Evolutionary conservation across 1,284 basidiomycete species (phyloP), one percentile per base, ranked within the genome.

Genomic region (Heterobasidion irregulare): DNA sequence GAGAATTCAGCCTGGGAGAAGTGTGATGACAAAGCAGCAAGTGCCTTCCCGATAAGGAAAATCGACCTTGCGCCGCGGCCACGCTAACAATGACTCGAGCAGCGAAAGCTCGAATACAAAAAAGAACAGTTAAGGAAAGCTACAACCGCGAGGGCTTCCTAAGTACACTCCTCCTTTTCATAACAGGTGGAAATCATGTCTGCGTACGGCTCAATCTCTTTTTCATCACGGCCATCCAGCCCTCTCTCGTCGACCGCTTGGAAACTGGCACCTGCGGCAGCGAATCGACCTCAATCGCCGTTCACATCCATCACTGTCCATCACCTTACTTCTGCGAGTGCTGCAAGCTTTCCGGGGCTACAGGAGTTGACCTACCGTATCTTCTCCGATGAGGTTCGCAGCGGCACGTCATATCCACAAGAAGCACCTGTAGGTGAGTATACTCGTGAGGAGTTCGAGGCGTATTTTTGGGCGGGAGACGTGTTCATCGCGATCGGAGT

Each of bases 391-490:
- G 90, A 89, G 64, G 74, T 96, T 10, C 83, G 83, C 51, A 77
- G 81, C 63, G 93, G 94, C 0, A 68, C 75, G 61, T 92, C 92
- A 5, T 95, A 95, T 68, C 92, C 93, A 0, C 92, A 94, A 66
- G 88, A 92, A 62, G 62, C 66, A 49, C 56, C 63, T 10, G 67
- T 66, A 10, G 70, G 73, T 67, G 75, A 65, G 46, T 79, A 74
- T 70, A 79, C 72, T 53, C 73, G 76, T 10, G 71, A 77, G 12
- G 72, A 74, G 4, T 94, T 92, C 68, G 77, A 78, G 53, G 71
- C 70, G 4, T 94, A 92, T 68, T 94, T 85, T 67, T 85, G 92
- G 63, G 80, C 80, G 3, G 83, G 78, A 12, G 88, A 90, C 61
- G 84, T 89, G 0, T 79, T 95, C 59, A 68, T 95, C 49, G 92